Evolutionary conservation across 371 early-diverging fungal species (phyloP).

Genomic region (Nosema granulosis): DNA sequence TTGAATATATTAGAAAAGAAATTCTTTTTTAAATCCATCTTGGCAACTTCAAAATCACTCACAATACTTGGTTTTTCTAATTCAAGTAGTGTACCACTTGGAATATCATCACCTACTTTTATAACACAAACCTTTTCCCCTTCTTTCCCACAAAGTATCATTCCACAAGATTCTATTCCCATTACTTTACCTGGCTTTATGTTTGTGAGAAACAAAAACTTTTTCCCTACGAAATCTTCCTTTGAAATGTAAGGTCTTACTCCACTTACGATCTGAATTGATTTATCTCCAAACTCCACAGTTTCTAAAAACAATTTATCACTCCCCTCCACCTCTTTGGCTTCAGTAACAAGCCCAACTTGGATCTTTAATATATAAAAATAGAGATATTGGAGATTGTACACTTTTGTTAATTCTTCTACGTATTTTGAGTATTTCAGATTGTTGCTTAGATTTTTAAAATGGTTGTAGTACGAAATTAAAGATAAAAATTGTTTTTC

Average conservation of each 20-base stretch:
- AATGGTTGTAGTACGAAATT: conserved; percentile 6
- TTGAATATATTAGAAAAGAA: conserved; percentile 35
- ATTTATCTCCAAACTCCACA: conserved; percentile 49
- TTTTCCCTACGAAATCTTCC: conserved; percentile 54
- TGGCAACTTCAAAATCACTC: conserved; percentile 9
- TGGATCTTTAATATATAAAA: conserved; percentile 64
- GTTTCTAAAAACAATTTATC: conserved; percentile 65
- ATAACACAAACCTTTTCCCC: conserved; percentile 62
- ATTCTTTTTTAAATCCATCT: conserved; percentile 46
- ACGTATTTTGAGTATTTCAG: conserved; percentile 34
- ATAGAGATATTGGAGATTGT: conserved; percentile 31
- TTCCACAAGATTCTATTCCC: conserved; percentile 62
- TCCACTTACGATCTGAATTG: conserved; percentile 64
- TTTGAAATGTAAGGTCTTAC: conserved; percentile 56
- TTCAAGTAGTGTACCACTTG: conserved; percentile 70
- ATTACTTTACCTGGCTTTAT: conserved; percentile 63
- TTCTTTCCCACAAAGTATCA: conserved; percentile 66
- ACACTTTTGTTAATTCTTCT: background rate
- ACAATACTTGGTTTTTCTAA: conserved; percentile 16
- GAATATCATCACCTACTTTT: conserved; percentile 58
- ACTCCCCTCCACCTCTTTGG: conserved; percentile 62
- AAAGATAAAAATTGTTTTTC: background rate
- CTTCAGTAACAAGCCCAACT: conserved; percentile 61
- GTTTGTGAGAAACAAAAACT: conserved; percentile 65
- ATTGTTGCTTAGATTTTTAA: conserved; percentile 15